Evolutionary conservation across 768 basidiomycete species (phyloP), one percentile per base, ranked within the genome.

Genomic region (Termitomyces sp.): DNA sequence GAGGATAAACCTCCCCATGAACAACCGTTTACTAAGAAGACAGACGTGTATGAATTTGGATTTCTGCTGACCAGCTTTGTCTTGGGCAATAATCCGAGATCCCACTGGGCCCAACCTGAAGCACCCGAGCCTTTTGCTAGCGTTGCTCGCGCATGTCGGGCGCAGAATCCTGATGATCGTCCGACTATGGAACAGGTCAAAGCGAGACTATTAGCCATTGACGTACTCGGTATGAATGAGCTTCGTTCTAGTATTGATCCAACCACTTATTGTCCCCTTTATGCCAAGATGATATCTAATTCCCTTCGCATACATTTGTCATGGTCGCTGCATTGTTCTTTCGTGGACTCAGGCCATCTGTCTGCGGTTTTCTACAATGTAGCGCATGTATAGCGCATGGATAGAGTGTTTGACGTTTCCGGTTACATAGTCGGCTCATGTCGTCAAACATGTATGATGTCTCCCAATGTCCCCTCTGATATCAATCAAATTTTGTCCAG

Each of bases 41-140:
- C 55, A 26, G 55, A 56, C 19, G 49, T 56, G 42, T 56, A 43
- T 28, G n/a, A 37, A 28, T 56, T 56, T 15, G 49, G 48, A 9
- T 9, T 26, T 14, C 22, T 46, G 35, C 9, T 56, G 19, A 51
- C 32, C 14, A 3, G 28, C 26, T 19, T 56, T 12, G 8, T 56
- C 19, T 30, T 51, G 22, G 34, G 32, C 8, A 44, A 37, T 12
- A 17, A 30, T 11, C n/a, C 55, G 2, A 17, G 28, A 5, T 30
- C 21, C 1, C 8, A 19, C 9, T 49, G 48, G 54, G 47, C 42
- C 6, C 24, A 21, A 28, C 32, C 28, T 5, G 51, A 46, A 42
- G 47, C 54, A 21, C 54, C 54, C 24, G 30, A 42, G 24, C 54
- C 47, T 14, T 55, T 49, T 21, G 41, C 41, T 5, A 49, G 40